These are phyloP conservation scores for Arthroderma sp. DNA, from an alignment of 2,329 filamentous ascomycete species.

Conservation along the genomic window DNA sequence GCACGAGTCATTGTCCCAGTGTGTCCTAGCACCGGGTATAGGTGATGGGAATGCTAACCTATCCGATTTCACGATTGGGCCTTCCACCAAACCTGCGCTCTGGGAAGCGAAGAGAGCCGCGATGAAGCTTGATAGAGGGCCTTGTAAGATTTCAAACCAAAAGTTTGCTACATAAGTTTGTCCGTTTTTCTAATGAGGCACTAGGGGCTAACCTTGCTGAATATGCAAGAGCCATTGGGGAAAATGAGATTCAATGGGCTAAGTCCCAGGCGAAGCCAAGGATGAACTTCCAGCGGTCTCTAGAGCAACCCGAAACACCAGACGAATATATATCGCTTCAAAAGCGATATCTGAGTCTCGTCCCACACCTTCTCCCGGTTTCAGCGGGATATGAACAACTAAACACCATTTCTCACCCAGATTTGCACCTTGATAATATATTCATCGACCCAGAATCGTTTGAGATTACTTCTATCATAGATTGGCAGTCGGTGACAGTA, in stretches of 20 bases:
- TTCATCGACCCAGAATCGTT: constrained; percentile 19
- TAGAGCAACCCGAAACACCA: constrained; percentile 12
- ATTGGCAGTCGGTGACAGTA: constrained; percentile 21
- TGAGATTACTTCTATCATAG: constrained; percentile 19
- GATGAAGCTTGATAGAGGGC: constrained; percentile 19
- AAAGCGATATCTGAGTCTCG: constrained; percentile 13
- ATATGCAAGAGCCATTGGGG: constrained; percentile 15
- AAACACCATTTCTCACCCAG: constrained; percentile 2
- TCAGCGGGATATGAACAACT: not conserved
- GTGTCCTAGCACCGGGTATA: not conserved
- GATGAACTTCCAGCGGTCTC: constrained; percentile 17
- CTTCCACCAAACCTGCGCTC: constrained; percentile 13
- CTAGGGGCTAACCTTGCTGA: constrained; percentile 4
- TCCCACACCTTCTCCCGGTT: not conserved
- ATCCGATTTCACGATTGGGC: constrained; percentile 11
- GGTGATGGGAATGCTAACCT: too few species aligned
- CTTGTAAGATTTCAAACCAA: constrained; percentile 14
- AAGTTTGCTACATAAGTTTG: not conserved
- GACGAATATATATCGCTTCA: constrained; percentile 15
- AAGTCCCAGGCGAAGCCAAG: constrained; percentile 13
- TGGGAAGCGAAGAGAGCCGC: constrained; percentile 12
- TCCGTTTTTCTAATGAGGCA: not conserved
- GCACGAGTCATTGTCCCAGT: not conserved
- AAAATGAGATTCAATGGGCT: constrained; percentile 17
- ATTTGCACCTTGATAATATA: constrained; percentile 20